Conservation (phyloP, 352 stramenopile species). For the Globisporangium heterothallicum region DNA sequence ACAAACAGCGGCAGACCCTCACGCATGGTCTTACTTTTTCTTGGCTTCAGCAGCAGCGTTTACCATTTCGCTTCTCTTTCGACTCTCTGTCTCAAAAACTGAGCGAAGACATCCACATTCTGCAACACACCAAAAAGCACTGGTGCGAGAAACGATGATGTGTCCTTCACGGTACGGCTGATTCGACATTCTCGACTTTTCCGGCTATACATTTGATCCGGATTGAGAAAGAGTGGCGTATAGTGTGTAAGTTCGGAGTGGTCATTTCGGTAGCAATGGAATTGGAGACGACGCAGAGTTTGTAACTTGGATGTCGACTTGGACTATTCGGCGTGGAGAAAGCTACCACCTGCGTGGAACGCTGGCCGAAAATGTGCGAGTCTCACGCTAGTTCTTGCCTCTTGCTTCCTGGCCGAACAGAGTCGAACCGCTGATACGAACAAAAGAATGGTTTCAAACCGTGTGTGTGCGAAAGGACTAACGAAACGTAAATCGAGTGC, state of each 20-base stretch:
- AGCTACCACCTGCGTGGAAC: too few relatives aligned
- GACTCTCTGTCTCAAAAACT: not conserved
- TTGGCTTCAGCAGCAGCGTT: constrained; percentile 75
- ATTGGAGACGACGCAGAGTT: too few relatives aligned
- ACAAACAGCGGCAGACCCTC: not conserved
- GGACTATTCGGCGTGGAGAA: too few relatives aligned
- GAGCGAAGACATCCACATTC: too few relatives aligned
- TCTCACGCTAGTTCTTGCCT: too few relatives aligned
- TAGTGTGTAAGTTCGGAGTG: not conserved
- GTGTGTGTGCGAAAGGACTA: too few relatives aligned
- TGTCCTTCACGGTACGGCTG: not conserved
- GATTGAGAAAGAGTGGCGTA: not conserved
- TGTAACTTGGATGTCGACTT: too few relatives aligned
- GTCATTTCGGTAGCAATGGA: not conserved
- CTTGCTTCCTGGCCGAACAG: too few relatives aligned
- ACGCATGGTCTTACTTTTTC: constrained; percentile 78
- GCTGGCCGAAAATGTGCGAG: too few relatives aligned
- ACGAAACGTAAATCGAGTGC: too few relatives aligned
- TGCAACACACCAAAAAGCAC: not conserved
- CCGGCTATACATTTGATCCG: not conserved
- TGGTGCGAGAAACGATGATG: not conserved
- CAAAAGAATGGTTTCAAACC: too few relatives aligned
- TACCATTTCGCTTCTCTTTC: constrained; percentile 35
- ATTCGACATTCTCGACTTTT: not conserved
- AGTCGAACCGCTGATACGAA: too few relatives aligned